Conservation (phyloP, 2,329 filamentous ascomycete genomes). For the Cercospora sp. region DNA sequence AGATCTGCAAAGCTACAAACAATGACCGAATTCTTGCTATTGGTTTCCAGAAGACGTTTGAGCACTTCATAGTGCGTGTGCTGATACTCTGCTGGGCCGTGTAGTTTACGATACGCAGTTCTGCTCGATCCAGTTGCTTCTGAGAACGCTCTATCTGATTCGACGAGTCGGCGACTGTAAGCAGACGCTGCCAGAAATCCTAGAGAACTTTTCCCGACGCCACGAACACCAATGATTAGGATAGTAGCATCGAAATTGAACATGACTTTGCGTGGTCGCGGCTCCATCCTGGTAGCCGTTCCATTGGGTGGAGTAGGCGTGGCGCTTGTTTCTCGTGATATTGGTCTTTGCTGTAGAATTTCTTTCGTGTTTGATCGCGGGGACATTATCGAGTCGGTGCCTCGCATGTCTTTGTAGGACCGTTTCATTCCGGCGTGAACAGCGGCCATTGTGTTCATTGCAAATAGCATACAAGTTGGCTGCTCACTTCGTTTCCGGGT, state of each 20-base stretch:
- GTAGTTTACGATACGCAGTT: slow-evolving; percentile 61
- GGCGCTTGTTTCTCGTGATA: slow-evolving; percentile 24
- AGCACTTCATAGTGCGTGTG: slow-evolving; percentile 63
- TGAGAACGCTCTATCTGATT: slow-evolving; percentile 68
- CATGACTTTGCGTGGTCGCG: slow-evolving; percentile 24
- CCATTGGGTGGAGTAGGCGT: slow-evolving; percentile 27
- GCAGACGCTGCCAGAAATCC: slow-evolving; percentile 73
- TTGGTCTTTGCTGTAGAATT: slow-evolving; percentile 17
- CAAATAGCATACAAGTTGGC: not conserved
- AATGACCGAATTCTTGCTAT: slow-evolving; percentile 64
- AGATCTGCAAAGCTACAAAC: slow-evolving; percentile 70
- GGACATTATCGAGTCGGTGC: slow-evolving; percentile 11
- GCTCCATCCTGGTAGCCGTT: slow-evolving; percentile 1
- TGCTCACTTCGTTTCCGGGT: not conserved
- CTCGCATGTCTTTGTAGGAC: slow-evolving; percentile 33
- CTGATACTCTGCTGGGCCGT: slow-evolving; percentile 64
- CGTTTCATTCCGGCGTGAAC: slow-evolving; percentile 36
- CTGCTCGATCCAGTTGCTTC: slow-evolving; percentile 63
- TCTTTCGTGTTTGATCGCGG: slow-evolving; percentile 21
- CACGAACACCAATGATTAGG: slow-evolving; percentile 70
- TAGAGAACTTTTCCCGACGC: slow-evolving; percentile 73
- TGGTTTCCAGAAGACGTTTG: slow-evolving; percentile 58
- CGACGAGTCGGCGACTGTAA: slow-evolving; percentile 66
- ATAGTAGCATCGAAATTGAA: slow-evolving; percentile 68
- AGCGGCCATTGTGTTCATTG: slow-evolving; percentile 26